Base-by-base conservation (phyloP, 495 filamentous ascomycete species). In the Amphirosellinia nigrospora region DNA sequence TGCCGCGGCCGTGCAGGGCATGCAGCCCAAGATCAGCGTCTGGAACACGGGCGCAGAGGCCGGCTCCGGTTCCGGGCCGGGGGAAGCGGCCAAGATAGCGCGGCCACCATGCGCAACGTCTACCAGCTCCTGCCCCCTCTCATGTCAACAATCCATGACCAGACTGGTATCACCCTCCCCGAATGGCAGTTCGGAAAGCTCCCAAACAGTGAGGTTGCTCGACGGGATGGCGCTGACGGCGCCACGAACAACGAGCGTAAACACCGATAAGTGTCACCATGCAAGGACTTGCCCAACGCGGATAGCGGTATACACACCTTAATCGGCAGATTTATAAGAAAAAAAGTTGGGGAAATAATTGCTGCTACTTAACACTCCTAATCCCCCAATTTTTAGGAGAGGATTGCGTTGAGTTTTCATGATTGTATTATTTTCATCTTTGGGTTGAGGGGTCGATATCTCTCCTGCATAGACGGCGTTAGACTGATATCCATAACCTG, bases 11-110 rank as follows among this genome's bases (percentile, higher is more conserved):
- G 86, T 96, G 79, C 82, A 89, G 53, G 93, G 93, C 59, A 81
- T 96, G 72, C 87, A 93, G 74, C 93, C 93, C 65, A 96, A 94
- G 89, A 96, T 96, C 80, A 93, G 88, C 59, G 86, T 93, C 11
- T 96, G 93, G 93, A 94, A 94, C 78, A 94, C 93, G 39, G 92
- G 90, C 26, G 78, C 79, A 59, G 81, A 83, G 64, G 78, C 75
- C 13, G 80, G 80, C 26, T 74, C 72, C 39, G 70, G 34, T n/a
- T n/a, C 34, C 3, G 72, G 32, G 76, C 76, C 32, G 81, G 56
- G 43, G 66, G 45, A 61, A 69, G 55, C 34, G 71, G 71, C 56
- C 78, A 77, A 50, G 77, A 79, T 69, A 77, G 75, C 64, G 74
- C 72, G 21, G 79, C 79, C 2, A 78, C 82, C 13, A 76, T 85